phyloP scores from a whole-genome alignment of 148 eudicot species.

The Heliamphora exappendiculata region DNA sequence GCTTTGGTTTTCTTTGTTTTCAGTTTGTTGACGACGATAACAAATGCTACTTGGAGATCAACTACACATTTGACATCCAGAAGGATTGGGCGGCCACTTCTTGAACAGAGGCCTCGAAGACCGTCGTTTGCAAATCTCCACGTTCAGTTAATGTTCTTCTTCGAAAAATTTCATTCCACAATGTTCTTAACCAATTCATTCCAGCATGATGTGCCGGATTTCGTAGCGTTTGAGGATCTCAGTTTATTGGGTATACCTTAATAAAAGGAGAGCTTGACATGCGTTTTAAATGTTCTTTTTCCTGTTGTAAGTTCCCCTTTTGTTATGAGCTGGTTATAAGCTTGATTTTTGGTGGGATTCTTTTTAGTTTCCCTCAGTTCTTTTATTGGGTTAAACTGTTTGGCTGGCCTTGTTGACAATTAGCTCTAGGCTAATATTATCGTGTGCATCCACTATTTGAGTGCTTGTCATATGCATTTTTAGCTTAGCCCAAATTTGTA shows the following conservation, averaged over 20 bases:
- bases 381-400: not conserved
- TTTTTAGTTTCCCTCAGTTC: not conserved
- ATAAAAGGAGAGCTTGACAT: not conserved
- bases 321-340: not conserved
- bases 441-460: too few relatives aligned
- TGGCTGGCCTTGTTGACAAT: not conserved
- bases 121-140: not conserved
- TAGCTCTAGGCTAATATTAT: too few relatives aligned
- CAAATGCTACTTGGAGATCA: conserved; percentile 35
- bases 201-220: not conserved
- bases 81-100: conserved; percentile 23
- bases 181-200: not conserved
- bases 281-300: not conserved
- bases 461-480: too few relatives aligned
- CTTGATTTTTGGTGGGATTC: not conserved
- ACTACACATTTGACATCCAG: conserved; percentile 35
- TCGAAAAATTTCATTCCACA: too few relatives aligned
- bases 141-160: not conserved
- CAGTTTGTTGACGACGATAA: conserved; percentile 42
- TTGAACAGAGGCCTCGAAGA: not conserved
- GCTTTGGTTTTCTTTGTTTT: conserved; percentile 3
- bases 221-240: not conserved
- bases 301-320: not conserved
- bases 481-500: too few relatives aligned
- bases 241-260: not conserved